Evolutionary conservation across 2,329 filamentous ascomycete genomes (phyloP).

Genomic region (Diaporthe sp.): DNA sequence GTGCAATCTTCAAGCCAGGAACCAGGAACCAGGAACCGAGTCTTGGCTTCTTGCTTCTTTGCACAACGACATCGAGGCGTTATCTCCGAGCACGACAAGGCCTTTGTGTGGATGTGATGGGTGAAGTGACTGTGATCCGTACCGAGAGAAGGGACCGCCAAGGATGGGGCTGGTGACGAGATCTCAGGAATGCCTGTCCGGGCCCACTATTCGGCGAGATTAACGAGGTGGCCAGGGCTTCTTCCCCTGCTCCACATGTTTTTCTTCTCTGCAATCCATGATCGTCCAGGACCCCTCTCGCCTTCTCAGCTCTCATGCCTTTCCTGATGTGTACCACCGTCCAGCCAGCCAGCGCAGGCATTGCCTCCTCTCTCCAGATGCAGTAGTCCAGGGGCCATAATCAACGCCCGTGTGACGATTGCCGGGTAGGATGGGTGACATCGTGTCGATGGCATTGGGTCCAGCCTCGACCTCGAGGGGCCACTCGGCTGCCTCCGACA

Average conservation of each 20-base stretch:
- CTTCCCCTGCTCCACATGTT: not conserved
- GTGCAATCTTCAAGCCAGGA: not conserved
- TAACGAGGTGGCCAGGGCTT: conserved; percentile 28
- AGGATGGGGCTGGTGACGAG: conserved; percentile 5
- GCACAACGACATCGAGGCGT: not conserved
- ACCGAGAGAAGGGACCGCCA: not conserved
- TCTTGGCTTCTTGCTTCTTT: not conserved
- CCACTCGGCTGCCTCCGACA: conserved; percentile 25
- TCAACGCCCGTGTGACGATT: not conserved
- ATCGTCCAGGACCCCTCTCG: not conserved
- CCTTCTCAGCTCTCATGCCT: conserved; percentile 21
- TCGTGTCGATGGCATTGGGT: not conserved
- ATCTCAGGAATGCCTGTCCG: conserved; percentile 13
- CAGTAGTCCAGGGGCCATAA: not conserved
- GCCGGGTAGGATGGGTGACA: conserved; percentile 3
- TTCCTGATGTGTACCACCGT: not conserved
- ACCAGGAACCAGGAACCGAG: conserved; percentile 15
- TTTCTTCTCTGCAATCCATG: not conserved
- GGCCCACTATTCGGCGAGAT: conserved; percentile 19
- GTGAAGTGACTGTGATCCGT: not conserved
- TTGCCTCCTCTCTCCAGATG: not conserved
- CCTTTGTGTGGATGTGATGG: conserved; percentile 10
- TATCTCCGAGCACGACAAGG: conserved; percentile 5
- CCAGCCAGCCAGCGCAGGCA: not conserved
- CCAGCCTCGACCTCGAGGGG: not conserved